phyloP scores from a whole-genome alignment of 345 rosid genomes.

The Eucalyptus regnans region DNA sequence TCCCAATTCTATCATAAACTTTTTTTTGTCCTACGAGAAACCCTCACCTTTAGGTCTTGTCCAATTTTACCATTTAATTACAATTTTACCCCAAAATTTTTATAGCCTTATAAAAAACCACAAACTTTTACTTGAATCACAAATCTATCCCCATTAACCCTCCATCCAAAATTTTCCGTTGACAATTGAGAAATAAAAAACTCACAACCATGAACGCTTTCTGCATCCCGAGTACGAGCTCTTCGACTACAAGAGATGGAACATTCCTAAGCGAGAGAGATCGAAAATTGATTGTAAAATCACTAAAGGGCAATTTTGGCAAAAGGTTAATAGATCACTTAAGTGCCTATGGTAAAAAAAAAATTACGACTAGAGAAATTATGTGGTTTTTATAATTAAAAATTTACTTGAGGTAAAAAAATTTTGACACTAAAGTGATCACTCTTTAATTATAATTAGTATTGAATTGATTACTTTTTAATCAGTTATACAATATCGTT shows the following conservation, averaged over 20 bases:
- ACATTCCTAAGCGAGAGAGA: no score
- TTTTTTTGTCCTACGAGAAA: background rate
- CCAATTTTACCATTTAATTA: background rate
- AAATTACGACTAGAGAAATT: accelerated
- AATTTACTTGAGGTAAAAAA: accelerated
- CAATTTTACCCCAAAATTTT: background rate
- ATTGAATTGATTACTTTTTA: no score
- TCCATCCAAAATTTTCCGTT: background rate
- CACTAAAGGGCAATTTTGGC: background rate
- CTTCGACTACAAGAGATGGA: background rate
- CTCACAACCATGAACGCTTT: no score
- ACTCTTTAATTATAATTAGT: no score
- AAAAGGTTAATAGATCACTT: background rate
- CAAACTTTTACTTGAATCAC: no score
- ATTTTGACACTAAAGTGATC: accelerated
- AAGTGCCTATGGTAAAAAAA: no score
- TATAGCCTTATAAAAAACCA: no score
- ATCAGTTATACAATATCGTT: no score
- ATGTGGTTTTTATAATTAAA: no score
- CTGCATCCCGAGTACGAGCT: background rate
- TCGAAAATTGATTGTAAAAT: background rate
- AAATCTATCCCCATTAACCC: background rate
- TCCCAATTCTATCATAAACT: background rate
- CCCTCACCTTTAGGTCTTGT: background rate
- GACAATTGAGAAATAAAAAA: background rate